phyloP scores from a whole-genome alignment of 495 filamentous ascomycete species.

The Lichina pygmaea region DNA sequence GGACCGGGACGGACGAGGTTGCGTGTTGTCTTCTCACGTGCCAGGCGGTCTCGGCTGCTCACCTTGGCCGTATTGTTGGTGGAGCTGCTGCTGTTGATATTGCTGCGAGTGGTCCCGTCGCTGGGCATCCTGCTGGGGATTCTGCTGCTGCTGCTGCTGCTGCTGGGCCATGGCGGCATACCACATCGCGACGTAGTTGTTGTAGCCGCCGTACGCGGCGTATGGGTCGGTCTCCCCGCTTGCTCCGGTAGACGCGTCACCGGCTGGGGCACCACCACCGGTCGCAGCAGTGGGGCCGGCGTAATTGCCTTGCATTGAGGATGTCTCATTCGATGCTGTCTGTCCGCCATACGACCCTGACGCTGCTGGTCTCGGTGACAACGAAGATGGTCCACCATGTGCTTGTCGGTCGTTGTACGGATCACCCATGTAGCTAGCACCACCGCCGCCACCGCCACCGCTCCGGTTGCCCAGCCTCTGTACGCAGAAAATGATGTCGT shows the following conservation, averaged over 20 bases:
- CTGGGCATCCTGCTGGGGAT: too few relatives aligned
- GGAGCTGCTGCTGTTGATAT: too few relatives aligned
- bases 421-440: conserved; percentile 8
- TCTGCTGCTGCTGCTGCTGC: neutral
- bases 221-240: conserved; percentile 20
- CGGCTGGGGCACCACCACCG: neutral
- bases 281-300: too few relatives aligned
- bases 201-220: conserved; percentile 36
- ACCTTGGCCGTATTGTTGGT: conserved; percentile 1
- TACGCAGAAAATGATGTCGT: conserved; percentile 13
- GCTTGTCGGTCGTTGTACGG: conserved; percentile 17
- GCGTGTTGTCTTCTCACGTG: neutral
- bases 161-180: conserved; percentile 23
- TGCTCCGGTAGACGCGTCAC: conserved; percentile 6
- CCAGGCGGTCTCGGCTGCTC: conserved; percentile 5
- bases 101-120: too few relatives aligned
- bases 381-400: conserved; percentile 5
- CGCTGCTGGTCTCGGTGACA: too few relatives aligned
- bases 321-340: too few relatives aligned
- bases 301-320: too few relatives aligned
- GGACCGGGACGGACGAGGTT: too few relatives aligned
- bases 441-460: conserved; percentile 17
- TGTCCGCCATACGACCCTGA: too few relatives aligned
- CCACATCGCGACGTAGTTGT: conserved; percentile 35
- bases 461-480: conserved; percentile 5